phyloP scores from a whole-genome alignment of 164 flowering plant genomes.

The Vitis vinifera region DNA sequence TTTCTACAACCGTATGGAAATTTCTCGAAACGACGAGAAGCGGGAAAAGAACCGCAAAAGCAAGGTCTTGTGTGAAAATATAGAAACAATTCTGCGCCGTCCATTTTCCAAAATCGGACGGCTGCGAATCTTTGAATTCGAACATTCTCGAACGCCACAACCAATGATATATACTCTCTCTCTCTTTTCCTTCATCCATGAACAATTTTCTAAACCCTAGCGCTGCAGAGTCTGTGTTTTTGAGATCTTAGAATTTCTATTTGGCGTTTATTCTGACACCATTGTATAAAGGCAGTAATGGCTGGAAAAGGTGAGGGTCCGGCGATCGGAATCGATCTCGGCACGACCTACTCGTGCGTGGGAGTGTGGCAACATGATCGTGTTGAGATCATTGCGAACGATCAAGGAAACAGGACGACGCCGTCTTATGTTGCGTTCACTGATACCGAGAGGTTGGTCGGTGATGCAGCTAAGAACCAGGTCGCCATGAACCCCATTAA shows the following conservation, averaged over 20 bases:
- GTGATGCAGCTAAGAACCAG: slow-evolving; percentile 51
- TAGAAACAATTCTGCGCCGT: too few species aligned
- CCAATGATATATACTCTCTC: too few species aligned
- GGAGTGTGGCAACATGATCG: slow-evolving; percentile 48
- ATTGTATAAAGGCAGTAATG: slow-evolving; percentile 9
- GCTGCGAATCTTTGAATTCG: too few species aligned
- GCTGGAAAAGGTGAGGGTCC: slow-evolving; percentile 47
- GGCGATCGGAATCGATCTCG: slow-evolving; percentile 44
- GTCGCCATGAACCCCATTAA: slow-evolving; percentile 45
- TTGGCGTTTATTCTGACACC: neutral
- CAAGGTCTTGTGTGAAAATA: too few species aligned
- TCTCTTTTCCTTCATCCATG: too few species aligned
- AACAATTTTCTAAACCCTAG: too few species aligned
- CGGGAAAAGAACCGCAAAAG: too few species aligned
- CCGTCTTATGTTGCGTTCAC: slow-evolving; percentile 45
- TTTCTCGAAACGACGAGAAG: too few species aligned
- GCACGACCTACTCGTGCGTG: slow-evolving; percentile 41
- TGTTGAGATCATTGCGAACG: slow-evolving; percentile 43
- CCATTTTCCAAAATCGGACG: too few species aligned
- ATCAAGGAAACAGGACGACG: slow-evolving; percentile 43
- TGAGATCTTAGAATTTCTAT: neutral
- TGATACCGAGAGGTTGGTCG: slow-evolving; percentile 38
- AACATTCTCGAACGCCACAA: too few species aligned
- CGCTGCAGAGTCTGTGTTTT: too few species aligned
- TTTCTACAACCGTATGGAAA: too few species aligned